Conservation (phyloP, 495 filamentous ascomycete species). For the Melanomma pulvis-pyrius region DNA sequence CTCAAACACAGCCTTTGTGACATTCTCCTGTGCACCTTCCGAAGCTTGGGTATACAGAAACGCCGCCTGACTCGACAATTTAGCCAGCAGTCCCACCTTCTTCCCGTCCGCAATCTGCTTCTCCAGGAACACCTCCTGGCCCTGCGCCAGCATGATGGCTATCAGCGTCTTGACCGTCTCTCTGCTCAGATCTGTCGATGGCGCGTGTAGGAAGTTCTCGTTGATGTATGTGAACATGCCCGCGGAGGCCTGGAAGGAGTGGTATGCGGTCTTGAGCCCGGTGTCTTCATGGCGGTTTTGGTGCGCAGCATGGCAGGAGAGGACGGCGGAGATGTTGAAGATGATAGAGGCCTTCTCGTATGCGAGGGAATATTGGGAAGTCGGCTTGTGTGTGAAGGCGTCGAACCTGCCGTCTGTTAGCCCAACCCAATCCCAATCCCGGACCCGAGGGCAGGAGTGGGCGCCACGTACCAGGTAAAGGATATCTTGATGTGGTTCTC, state of each 20-base stretch:
- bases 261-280: conserved; percentile 93
- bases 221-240: conserved; percentile 99
- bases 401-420: conserved; percentile 71
- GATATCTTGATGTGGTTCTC: conserved; percentile 99
- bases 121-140: conserved; percentile 94
- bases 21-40: conserved; percentile 91
- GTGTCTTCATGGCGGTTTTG: conserved; percentile 90
- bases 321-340: conserved; percentile 97
- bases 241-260: conserved; percentile 96
- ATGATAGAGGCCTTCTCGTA: conserved; percentile 99
- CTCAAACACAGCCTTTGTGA: conserved; percentile 88
- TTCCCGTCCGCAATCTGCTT: conserved; percentile 93
- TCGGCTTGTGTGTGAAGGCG: conserved; percentile 95
- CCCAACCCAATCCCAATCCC: background rate
- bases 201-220: conserved; percentile 97
- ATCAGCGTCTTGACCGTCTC: conserved; percentile 96
- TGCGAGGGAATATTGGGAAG: conserved; percentile 91
- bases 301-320: conserved; percentile 93
- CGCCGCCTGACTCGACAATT: conserved; percentile 86
- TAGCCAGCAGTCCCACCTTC: conserved; percentile 89
- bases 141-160: conserved; percentile 88
- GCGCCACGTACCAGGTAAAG: conserved; percentile 81
- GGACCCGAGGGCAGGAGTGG: background rate
- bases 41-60: conserved; percentile 84
- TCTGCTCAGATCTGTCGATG: conserved; percentile 88